These are phyloP conservation scores for Rhodamnia argentea DNA, from an alignment of 345 rosid species.

Conservation along the genomic window DNA sequence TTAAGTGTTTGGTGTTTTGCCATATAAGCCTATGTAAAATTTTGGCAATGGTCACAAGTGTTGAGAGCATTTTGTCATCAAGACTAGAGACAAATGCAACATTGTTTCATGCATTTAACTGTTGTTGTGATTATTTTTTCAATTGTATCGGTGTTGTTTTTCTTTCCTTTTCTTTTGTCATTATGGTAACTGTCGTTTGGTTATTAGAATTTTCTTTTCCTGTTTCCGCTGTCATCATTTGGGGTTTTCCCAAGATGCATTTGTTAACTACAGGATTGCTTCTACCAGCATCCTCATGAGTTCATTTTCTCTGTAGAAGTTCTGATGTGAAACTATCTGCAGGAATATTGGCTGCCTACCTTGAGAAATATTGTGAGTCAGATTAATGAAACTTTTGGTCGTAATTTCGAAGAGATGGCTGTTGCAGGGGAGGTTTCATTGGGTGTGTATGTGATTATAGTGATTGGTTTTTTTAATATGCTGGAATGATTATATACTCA, in stretches of 20 bases:
- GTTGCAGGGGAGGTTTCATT: conserved; percentile 90
- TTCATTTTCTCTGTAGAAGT: neutral
- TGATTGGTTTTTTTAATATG: neutral
- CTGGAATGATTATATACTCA: neutral
- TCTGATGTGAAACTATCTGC: conserved; percentile 4
- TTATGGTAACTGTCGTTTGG: neutral
- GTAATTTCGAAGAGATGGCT: conserved; percentile 91
- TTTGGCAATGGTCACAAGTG: neutral
- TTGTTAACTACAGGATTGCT: neutral
- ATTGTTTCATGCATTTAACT: neutral
- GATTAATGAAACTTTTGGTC: conserved; percentile 83
- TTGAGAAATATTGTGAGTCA: conserved; percentile 72
- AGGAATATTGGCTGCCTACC: conserved; percentile 87
- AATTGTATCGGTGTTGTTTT: neutral
- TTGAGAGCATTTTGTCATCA: neutral
- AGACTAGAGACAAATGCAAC: neutral
- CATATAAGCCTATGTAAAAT: neutral
- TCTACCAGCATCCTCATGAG: neutral
- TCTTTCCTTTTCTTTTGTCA: neutral
- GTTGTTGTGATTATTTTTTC: neutral
- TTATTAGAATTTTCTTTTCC: neutral
- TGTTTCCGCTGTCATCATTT: neutral
- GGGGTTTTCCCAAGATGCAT: neutral
- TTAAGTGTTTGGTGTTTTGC: neutral
- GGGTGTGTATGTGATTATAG: conserved; percentile 22